Evolutionary conservation across 2,329 filamentous ascomycete genomes (phyloP).

Genomic region (Sclerotinia subarctica): DNA sequence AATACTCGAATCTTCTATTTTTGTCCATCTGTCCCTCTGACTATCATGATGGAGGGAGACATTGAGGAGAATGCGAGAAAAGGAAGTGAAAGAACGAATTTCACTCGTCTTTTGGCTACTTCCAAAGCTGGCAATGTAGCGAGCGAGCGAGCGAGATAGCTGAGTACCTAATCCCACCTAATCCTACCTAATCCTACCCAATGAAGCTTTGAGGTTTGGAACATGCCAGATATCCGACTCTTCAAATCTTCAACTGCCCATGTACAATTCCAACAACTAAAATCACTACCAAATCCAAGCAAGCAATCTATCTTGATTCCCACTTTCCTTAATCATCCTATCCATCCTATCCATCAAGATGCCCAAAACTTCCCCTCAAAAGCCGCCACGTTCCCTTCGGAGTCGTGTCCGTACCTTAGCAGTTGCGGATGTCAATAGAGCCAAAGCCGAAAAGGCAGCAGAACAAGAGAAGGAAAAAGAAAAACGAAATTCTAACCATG

Average conservation of each 20-base stretch:
- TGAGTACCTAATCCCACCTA: background rate
- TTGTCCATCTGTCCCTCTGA: background rate
- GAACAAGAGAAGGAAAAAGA: too few species aligned
- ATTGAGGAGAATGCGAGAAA: too few species aligned
- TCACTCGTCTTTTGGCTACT: background rate
- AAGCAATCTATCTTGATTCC: background rate
- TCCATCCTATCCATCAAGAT: background rate
- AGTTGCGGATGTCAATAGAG: background rate
- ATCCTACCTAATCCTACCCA: background rate
- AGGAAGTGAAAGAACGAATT: background rate
- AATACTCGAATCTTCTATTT: background rate
- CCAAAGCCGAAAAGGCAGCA: background rate
- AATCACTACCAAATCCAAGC: background rate
- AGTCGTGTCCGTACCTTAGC: background rate
- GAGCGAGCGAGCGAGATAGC: background rate
- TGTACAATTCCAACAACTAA: background rate
- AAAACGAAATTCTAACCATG: constrained; percentile 8
- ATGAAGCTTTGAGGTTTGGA: background rate
- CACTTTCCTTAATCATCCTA: background rate
- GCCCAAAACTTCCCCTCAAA: background rate
- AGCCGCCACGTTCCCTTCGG: background rate
- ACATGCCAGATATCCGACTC: background rate
- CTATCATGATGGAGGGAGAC: background rate
- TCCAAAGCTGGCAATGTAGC: constrained; percentile 17
- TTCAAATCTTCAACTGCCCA: background rate